Evolutionary conservation across 78 protist genomes (phyloP).

Genomic region (slime mould (Dictyostelium discoideum)): DNA sequence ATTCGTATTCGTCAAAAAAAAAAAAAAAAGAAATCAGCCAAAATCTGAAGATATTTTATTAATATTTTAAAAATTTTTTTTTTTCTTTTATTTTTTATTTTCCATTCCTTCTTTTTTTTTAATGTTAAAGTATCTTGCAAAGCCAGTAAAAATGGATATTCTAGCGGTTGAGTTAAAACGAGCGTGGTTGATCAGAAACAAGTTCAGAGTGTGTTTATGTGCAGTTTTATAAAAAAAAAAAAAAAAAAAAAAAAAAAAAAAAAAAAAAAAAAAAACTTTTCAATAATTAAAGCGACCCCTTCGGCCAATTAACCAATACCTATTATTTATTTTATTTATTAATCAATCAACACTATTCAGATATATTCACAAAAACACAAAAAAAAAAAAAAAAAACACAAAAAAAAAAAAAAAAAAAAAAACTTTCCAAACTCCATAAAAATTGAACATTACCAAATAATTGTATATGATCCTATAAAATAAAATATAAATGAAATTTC

Average conservation of each 20-base stretch:
- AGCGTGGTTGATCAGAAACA: conserved; percentile 28
- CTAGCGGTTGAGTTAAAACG: conserved; percentile 32
- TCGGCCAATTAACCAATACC: not conserved
- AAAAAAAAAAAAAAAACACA: too few species aligned
- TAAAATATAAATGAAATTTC: not conserved
- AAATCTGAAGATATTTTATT: too few species aligned
- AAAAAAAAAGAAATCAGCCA: not conserved
- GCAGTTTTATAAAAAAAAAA: conserved; percentile 17
- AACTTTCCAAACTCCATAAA: not conserved
- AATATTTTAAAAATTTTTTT: too few species aligned
- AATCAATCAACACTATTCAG: not conserved
- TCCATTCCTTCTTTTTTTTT: not conserved
- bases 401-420: not conserved
- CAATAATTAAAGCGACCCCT: not conserved
- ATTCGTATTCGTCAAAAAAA: not conserved
- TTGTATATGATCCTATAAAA: not conserved
- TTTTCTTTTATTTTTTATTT: too few species aligned
- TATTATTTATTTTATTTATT: not conserved
- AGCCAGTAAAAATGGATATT: conserved; percentile 44
- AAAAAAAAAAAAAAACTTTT: not conserved
- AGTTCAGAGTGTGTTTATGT: conserved; percentile 33
- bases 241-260: too few species aligned
- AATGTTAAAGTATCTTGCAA: conserved; percentile 16
- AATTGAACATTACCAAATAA: not conserved
- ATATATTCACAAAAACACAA: not conserved